These are phyloP conservation scores for Beta lomatogona DNA, from an alignment of 179 eudicot genomes.

Conservation along the genomic window DNA sequence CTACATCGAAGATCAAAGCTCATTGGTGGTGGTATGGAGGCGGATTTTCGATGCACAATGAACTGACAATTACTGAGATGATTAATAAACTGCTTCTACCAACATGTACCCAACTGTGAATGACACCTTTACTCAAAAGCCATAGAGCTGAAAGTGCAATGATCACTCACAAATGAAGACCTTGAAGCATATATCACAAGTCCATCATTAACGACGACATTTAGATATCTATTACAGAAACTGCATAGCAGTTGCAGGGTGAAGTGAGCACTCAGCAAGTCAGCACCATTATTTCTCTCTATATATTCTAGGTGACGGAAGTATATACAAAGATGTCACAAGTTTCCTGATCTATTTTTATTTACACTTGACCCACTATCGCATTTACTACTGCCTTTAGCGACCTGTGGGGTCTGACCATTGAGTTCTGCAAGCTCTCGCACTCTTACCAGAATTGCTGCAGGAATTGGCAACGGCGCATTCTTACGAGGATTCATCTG, in stretches of 20 bases:
- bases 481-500: slow-evolving; percentile 52
- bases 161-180: neutral
- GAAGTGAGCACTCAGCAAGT: neutral
- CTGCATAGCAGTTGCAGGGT: slow-evolving; percentile 12
- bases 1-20: neutral
- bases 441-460: slow-evolving; percentile 67
- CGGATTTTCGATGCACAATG: neutral
- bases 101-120: neutral
- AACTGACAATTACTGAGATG: neutral
- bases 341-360: slow-evolving; percentile 34
- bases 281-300: slow-evolving; percentile 21
- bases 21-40: neutral
- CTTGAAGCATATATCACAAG: slow-evolving; percentile 9
- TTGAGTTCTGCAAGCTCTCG: slow-evolving; percentile 92
- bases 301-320: slow-evolving; percentile 9
- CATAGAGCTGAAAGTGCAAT: neutral
- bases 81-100: neutral
- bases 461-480: slow-evolving; percentile 65
- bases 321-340: slow-evolving; percentile 36
- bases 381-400: slow-evolving; percentile 39
- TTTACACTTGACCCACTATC: slow-evolving; percentile 31
- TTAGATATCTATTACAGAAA: neutral
- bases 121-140: slow-evolving; percentile 1
- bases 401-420: slow-evolving; percentile 53
- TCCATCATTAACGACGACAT: neutral